Conservation (phyloP, 495 filamentous ascomycete genomes). For the Glutinoglossum americanum region DNA sequence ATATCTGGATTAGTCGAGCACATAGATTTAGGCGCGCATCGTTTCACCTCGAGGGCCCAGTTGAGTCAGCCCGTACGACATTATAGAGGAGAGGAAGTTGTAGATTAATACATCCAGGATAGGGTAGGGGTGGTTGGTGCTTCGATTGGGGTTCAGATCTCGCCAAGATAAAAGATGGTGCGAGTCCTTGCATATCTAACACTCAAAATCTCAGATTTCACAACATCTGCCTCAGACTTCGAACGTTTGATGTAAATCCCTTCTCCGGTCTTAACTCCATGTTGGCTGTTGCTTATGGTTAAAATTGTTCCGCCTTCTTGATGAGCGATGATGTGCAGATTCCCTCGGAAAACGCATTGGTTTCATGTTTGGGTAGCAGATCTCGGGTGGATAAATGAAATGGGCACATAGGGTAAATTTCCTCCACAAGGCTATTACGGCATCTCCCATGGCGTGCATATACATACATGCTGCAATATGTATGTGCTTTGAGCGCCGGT, state of each 20-base stretch:
- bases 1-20: background rate
- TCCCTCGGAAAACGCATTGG: background rate
- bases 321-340: background rate
- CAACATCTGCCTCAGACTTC: too few relatives aligned
- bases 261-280: too few relatives aligned
- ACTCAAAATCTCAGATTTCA: too few relatives aligned
- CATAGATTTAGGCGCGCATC: background rate
- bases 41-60: background rate
- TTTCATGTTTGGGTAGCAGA: background rate
- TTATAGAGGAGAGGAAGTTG: background rate
- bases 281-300: too few relatives aligned
- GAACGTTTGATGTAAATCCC: too few relatives aligned
- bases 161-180: background rate
- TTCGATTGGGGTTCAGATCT: background rate
- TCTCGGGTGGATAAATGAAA: background rate
- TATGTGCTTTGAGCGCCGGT: background rate
- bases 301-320: background rate
- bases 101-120: background rate
- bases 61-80: background rate
- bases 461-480: background rate
- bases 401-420: background rate
- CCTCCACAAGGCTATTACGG: too few relatives aligned
- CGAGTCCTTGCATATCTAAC: background rate
- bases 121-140: background rate
- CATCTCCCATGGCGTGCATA: background rate